Evolutionary conservation across 257 asterid species (phyloP).

Genomic region (Perilla frutescens): DNA sequence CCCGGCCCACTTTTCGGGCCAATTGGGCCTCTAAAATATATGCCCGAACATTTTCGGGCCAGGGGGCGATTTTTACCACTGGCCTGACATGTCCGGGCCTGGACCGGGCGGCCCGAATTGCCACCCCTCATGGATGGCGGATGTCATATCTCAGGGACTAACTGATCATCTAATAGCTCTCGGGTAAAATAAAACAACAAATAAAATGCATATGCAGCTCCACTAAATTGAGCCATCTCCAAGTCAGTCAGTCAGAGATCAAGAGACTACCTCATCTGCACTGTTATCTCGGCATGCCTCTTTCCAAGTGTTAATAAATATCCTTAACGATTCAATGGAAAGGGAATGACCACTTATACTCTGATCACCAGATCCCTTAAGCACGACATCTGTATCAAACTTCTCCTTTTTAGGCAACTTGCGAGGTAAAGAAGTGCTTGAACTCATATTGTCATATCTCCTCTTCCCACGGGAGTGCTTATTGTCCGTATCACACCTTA

Average conservation of each 20-base stretch:
- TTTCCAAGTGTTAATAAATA: conserved; percentile 78
- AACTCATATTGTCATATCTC: conserved; percentile 43
- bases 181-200: not conserved
- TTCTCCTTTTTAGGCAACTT: conserved; percentile 52
- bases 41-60: no score
- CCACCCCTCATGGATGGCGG: not conserved
- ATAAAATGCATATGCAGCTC: not conserved
- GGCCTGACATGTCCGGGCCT: no score
- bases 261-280: conserved; percentile 66
- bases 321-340: conserved; percentile 58
- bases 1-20: no score
- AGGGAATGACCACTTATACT: conserved; percentile 40
- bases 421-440: conserved; percentile 44
- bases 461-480: conserved; percentile 59
- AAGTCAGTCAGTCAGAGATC: conserved; percentile 10
- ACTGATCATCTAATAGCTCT: conserved; percentile 23
- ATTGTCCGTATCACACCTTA: conserved; percentile 38
- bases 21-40: no score
- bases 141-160: conserved; percentile 12
- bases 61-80: no score
- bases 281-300: conserved; percentile 65
- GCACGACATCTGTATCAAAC: conserved; percentile 35
- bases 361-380: conserved; percentile 31
- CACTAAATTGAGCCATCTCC: conserved; percentile 14
- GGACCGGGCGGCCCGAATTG: no score